Evolutionary conservation across 179 eudicot species (phyloP).

Genomic region (Drosera spatulata): DNA sequence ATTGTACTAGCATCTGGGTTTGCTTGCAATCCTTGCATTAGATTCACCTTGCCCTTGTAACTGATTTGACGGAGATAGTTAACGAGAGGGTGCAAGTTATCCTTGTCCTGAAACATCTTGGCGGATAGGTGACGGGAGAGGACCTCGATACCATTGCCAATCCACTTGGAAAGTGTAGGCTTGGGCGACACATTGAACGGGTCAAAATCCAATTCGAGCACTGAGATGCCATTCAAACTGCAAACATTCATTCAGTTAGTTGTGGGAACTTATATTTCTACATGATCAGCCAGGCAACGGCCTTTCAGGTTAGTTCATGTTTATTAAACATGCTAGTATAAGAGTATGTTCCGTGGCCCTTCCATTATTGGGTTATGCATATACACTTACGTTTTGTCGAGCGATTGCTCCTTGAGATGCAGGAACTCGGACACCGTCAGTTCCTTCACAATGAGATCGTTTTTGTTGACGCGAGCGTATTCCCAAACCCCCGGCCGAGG

Average conservation of each 20-base stretch:
- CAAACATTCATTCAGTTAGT: too few species aligned
- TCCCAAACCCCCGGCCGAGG: slow-evolving; percentile 94
- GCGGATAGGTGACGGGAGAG: slow-evolving; percentile 74
- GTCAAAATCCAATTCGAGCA: slow-evolving; percentile 74
- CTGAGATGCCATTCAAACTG: slow-evolving; percentile 13
- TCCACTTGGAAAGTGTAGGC: slow-evolving; percentile 63
- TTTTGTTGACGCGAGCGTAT: slow-evolving; percentile 65
- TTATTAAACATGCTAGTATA: not conserved
- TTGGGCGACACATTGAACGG: slow-evolving; percentile 70
- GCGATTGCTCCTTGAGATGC: slow-evolving; percentile 68
- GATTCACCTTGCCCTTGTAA: slow-evolving; percentile 58
- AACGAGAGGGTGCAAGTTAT: slow-evolving; percentile 60
- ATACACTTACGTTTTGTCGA: slow-evolving; percentile 48
- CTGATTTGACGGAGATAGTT: slow-evolving; percentile 59
- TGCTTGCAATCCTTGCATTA: too few species aligned
- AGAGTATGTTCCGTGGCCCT: not conserved
- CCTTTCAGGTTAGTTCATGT: slow-evolving; percentile 18
- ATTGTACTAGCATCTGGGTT: too few species aligned
- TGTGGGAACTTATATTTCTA: too few species aligned
- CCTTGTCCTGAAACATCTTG: slow-evolving; percentile 63
- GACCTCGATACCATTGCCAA: slow-evolving; percentile 79
- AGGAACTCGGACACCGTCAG: slow-evolving; percentile 62
- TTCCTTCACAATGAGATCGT: slow-evolving; percentile 72
- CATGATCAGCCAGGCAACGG: too few species aligned
- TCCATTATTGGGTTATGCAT: too few species aligned